A percentile compares a stretch with the other conserved stretches of the same genome.
phyloP scores from a whole-genome alignment of 1,139 yeast genomes.

The Pichia sp. region DNA sequence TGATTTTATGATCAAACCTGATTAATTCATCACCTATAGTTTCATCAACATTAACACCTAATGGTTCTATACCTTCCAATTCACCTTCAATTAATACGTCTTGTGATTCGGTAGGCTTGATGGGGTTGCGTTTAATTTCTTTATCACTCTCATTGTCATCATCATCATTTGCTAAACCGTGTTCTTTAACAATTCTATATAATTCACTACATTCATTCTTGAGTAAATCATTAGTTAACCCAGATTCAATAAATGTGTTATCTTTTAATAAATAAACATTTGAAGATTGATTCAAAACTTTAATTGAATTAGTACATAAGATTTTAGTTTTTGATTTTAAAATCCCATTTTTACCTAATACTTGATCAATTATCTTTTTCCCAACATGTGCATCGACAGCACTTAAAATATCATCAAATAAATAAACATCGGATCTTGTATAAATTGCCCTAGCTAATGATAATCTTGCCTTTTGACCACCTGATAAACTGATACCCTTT shows the following conservation, averaged over 20 bases:
- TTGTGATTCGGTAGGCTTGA: slow-evolving; percentile 1
- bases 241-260: slow-evolving; percentile 56
- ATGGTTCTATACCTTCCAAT: slow-evolving; percentile 16
- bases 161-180: slow-evolving; percentile 33
- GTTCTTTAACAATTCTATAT: slow-evolving; percentile 50
- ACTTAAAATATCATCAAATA: slow-evolving; percentile 73
- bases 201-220: slow-evolving; percentile 38
- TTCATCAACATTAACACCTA: slow-evolving; percentile 17
- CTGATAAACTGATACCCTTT: slow-evolving; percentile 81
- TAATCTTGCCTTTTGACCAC: slow-evolving; percentile 87
- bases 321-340: slow-evolving; percentile 65
- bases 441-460: slow-evolving; percentile 85
- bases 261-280: slow-evolving; percentile 53
- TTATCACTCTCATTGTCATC: slow-evolving; percentile 3
- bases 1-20: slow-evolving; percentile 7
- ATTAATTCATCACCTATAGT: slow-evolving; percentile 16
- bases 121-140: neutral
- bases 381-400: slow-evolving; percentile 89
- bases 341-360: slow-evolving; percentile 59
- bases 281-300: slow-evolving; percentile 64
- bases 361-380: slow-evolving; percentile 52
- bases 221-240: slow-evolving; percentile 45
- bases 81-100: slow-evolving; percentile 19
- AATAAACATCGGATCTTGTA: slow-evolving; percentile 72
- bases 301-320: slow-evolving; percentile 74